A percentile compares a stretch with the other conserved stretches of the same genome.
Evolutionary conservation across 768 basidiomycete genomes (phyloP).

Genomic region (Lyophyllum shimeji): DNA sequence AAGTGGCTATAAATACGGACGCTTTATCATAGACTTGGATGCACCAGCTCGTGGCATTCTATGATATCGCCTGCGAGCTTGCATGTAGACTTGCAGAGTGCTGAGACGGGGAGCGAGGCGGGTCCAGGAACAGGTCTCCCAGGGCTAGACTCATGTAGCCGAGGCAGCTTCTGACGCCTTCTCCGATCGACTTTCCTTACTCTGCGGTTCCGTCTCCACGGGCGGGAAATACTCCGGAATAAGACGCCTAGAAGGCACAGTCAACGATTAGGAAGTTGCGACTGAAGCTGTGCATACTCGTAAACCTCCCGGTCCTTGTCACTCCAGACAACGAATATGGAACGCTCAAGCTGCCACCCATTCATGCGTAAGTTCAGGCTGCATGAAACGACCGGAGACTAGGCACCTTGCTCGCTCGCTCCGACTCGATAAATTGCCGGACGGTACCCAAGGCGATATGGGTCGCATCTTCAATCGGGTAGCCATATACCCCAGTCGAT

Average conservation of each 20-base stretch:
- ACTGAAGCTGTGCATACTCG: slow-evolving; percentile 43
- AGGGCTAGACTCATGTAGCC: background rate
- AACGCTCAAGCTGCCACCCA: slow-evolving; percentile 54
- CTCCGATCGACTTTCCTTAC: background rate
- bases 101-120: background rate
- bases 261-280: background rate
- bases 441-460: slow-evolving; percentile 63
- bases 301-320: slow-evolving; percentile 64
- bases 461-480: slow-evolving; percentile 74
- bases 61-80: background rate
- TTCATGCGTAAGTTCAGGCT: background rate
- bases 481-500: slow-evolving; percentile 78
- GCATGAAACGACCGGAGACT: background rate
- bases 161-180: background rate
- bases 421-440: slow-evolving; percentile 56
- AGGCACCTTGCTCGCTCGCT: slow-evolving; percentile 45
- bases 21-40: background rate
- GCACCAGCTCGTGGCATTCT: background rate
- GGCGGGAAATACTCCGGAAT: slow-evolving; percentile 68
- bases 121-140: background rate
- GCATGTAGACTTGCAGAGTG: background rate
- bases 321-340: slow-evolving; percentile 76
- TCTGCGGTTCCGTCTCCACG: background rate
- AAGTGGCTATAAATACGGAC: slow-evolving; percentile 4
- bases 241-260: slow-evolving; percentile 31